Evolutionary conservation across 1,284 basidiomycete genomes (phyloP).

Genomic region (Puccinia novopanici): DNA sequence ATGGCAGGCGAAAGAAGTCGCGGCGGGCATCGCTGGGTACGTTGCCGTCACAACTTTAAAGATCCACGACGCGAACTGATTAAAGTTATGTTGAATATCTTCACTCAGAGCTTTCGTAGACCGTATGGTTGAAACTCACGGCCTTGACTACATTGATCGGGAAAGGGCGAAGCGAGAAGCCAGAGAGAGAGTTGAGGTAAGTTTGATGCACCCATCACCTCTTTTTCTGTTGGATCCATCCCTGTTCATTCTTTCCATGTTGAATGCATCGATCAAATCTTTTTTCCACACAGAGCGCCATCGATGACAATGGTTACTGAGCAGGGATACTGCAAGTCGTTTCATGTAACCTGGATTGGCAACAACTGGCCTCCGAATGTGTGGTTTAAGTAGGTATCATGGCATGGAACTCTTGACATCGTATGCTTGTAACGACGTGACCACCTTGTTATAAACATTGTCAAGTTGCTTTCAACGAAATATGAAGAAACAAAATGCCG

Average conservation of each 20-base stretch:
- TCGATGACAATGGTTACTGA: constrained; percentile 29
- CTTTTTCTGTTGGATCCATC: neutral
- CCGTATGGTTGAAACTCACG: constrained; percentile 53
- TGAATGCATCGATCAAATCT: neutral
- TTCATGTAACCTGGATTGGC: too few relatives aligned
- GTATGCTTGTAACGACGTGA: too few relatives aligned
- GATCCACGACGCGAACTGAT: neutral
- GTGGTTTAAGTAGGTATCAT: too few relatives aligned
- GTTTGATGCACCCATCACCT: neutral
- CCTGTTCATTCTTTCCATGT: neutral
- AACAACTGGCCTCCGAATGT: too few relatives aligned
- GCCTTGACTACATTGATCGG: constrained; percentile 51
- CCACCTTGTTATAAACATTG: too few relatives aligned
- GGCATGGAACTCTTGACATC: too few relatives aligned
- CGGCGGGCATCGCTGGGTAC: constrained; percentile 47
- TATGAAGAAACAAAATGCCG: too few relatives aligned
- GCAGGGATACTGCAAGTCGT: neutral
- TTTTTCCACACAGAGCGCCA: neutral
- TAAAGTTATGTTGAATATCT: neutral
- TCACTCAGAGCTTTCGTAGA: constrained; percentile 48
- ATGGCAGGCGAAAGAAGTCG: constrained; percentile 44
- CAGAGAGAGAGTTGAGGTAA: constrained; percentile 23
- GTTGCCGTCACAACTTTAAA: neutral
- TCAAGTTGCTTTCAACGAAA: too few relatives aligned
- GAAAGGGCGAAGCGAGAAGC: constrained; percentile 45